Conservation (phyloP, 257 asterid species). For the Capsicum baccatum region DNA sequence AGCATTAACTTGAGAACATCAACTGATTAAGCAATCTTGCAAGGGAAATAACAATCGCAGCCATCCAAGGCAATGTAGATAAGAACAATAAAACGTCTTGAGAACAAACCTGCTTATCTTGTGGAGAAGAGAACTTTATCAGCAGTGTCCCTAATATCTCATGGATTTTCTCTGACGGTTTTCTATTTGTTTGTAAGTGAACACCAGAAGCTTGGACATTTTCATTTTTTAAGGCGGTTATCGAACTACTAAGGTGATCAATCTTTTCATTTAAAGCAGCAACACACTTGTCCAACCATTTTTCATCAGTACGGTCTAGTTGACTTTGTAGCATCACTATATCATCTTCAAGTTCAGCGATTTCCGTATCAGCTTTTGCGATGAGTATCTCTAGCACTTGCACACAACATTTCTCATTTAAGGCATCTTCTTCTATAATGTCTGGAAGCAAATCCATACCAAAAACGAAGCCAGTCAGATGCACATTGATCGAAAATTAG, state of each 20-base stretch:
- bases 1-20: slow-evolving; percentile 3
- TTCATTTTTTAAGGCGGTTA: slow-evolving; percentile 40
- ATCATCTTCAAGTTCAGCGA: slow-evolving; percentile 57
- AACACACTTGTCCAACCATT: slow-evolving; percentile 48
- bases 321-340: slow-evolving; percentile 51
- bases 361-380: slow-evolving; percentile 56
- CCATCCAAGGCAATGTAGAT: background rate
- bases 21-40: slow-evolving; percentile 19
- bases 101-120: slow-evolving; percentile 47
- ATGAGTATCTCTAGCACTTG: slow-evolving; percentile 57
- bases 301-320: slow-evolving; percentile 49
- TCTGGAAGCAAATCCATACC: slow-evolving; percentile 45
- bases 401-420: slow-evolving; percentile 55
- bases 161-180: slow-evolving; percentile 44
- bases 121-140: slow-evolving; percentile 38
- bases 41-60: slow-evolving; percentile 26
- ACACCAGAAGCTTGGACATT: slow-evolving; percentile 31
- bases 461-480: slow-evolving; percentile 22
- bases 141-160: slow-evolving; percentile 45
- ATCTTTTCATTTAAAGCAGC: slow-evolving; percentile 47
- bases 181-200: slow-evolving; percentile 35
- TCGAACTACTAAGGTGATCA: slow-evolving; percentile 36
- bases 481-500: background rate
- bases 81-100: slow-evolving; percentile 26
- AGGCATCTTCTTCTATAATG: slow-evolving; percentile 57